These are phyloP conservation scores for Cytospora paraplurivora DNA, from an alignment of 2,329 filamentous ascomycete genomes.

Conservation along the genomic window DNA sequence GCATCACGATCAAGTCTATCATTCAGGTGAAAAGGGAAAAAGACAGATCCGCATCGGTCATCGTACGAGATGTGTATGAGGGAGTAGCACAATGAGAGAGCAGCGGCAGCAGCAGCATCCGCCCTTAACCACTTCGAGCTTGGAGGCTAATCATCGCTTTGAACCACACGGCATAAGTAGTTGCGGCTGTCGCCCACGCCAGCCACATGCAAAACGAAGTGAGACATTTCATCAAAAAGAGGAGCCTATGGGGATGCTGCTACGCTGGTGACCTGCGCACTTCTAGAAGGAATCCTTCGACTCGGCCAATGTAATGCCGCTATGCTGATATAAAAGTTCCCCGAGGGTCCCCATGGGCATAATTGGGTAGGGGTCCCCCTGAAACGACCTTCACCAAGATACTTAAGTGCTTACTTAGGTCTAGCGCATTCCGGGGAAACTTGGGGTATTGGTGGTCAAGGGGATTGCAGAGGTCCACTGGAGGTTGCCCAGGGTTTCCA, in stretches of 20 bases:
- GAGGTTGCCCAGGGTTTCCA: background rate
- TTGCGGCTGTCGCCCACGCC: slow-evolving; percentile 1
- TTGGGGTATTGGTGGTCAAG: slow-evolving; percentile 6
- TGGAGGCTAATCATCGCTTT: background rate
- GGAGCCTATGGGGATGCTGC: slow-evolving; percentile 11
- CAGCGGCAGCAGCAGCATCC: background rate
- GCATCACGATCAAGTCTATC: no score
- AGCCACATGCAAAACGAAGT: slow-evolving; percentile 13
- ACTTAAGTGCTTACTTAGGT: background rate
- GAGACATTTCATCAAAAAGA: slow-evolving; percentile 19
- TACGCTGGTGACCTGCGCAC: background rate
- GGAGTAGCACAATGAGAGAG: no score
- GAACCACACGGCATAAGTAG: slow-evolving; percentile 6
- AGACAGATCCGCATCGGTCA: no score
- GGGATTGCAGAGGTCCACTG: slow-evolving; percentile 1
- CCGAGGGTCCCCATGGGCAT: background rate
- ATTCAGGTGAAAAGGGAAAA: no score
- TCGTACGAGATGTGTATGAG: no score
- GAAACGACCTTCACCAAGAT: slow-evolving; percentile 10
- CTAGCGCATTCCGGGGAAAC: slow-evolving; percentile 24
- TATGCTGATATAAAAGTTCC: slow-evolving; percentile 11
- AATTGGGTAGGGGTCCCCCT: slow-evolving; percentile 16
- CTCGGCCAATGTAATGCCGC: slow-evolving; percentile 3
- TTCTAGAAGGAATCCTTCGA: background rate
- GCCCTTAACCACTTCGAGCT: background rate